These are phyloP conservation scores for Pinus taeda DNA, from an alignment of 75 land plant species.

Conservation along the genomic window DNA sequence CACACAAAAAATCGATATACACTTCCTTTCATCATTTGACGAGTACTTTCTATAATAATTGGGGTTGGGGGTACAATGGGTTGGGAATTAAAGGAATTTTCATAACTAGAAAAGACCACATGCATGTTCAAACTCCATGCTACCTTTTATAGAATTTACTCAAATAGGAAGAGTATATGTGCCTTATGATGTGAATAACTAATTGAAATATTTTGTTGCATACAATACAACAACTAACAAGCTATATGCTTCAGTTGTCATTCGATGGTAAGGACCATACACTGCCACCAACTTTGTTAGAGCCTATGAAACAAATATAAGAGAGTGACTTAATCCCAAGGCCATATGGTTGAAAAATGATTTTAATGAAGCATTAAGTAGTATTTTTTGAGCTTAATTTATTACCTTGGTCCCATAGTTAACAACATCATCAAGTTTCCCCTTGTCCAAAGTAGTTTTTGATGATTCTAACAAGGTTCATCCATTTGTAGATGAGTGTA, in stretches of 20 bases:
- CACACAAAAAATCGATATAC: too few species aligned
- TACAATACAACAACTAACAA: slow-evolving; percentile 96
- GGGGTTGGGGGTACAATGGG: too few species aligned
- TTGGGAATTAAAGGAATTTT: too few species aligned
- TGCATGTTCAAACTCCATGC: not conserved
- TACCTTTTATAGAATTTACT: not conserved
- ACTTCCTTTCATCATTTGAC: too few species aligned
- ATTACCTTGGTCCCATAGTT: slow-evolving; percentile 87
- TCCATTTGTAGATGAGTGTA: slow-evolving; percentile 97
- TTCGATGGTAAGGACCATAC: slow-evolving; percentile 96
- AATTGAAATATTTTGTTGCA: slow-evolving; percentile 97
- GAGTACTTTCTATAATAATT: too few species aligned
- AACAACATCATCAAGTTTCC: slow-evolving; percentile 97
- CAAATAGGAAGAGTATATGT: not conserved
- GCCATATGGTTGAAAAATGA: not conserved
- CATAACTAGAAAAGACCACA: not conserved
- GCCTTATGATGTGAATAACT: slow-evolving; percentile 41
- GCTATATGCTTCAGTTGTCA: slow-evolving; percentile 98
- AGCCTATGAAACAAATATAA: slow-evolving; percentile 46
- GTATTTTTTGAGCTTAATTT: not conserved
- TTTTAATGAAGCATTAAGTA: not conserved
- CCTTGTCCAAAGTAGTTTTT: slow-evolving; percentile 93
- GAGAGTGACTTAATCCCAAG: not conserved
- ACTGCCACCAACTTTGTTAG: slow-evolving; percentile 87
- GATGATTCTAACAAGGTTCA: slow-evolving; percentile 95